These are phyloP conservation scores for Takashimella tepidaria DNA, from an alignment of 1,284 basidiomycete species.

Conservation along the genomic window DNA sequence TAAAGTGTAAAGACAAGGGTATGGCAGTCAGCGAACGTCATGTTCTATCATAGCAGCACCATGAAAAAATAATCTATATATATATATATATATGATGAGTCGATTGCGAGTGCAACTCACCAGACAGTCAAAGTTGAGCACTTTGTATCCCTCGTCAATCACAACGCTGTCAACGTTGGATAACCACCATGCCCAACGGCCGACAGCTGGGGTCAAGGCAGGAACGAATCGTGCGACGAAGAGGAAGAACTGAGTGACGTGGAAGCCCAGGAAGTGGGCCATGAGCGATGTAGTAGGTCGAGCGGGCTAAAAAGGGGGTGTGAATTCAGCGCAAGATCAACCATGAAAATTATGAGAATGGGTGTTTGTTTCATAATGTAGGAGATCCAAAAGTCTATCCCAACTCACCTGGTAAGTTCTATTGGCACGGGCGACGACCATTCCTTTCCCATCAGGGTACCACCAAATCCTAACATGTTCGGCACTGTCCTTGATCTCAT, in stretches of 20 bases:
- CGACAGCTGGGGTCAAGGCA: slow-evolving; percentile 41
- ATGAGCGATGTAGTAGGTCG: slow-evolving; percentile 48
- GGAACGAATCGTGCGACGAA: slow-evolving; percentile 53
- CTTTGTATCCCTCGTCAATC: slow-evolving; percentile 67
- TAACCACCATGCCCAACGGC: slow-evolving; percentile 46
- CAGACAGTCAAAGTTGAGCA: slow-evolving; percentile 71
- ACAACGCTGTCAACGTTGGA: slow-evolving; percentile 34
- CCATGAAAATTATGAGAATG: no score
- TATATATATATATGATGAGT: no score
- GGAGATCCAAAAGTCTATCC: no score
- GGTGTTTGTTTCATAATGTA: neutral
- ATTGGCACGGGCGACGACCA: slow-evolving; percentile 70
- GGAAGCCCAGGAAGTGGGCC: slow-evolving; percentile 69
- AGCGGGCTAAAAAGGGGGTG: slow-evolving; percentile 48
- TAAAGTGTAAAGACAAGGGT: no score
- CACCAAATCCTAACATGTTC: slow-evolving; percentile 94
- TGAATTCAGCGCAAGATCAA: neutral
- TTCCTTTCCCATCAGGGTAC: slow-evolving; percentile 74
- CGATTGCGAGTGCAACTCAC: no score
- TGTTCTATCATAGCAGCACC: no score
- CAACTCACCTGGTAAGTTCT: slow-evolving; percentile 68
- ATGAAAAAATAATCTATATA: no score
- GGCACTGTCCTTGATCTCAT: slow-evolving; percentile 57
- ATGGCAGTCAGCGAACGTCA: no score
- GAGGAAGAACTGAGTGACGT: slow-evolving; percentile 72